A percentile compares a stretch with the other conserved stretches of the same genome.
phyloP scores from a whole-genome alignment of 345 rosid genomes.

The Melaleuca quinquenervia region DNA sequence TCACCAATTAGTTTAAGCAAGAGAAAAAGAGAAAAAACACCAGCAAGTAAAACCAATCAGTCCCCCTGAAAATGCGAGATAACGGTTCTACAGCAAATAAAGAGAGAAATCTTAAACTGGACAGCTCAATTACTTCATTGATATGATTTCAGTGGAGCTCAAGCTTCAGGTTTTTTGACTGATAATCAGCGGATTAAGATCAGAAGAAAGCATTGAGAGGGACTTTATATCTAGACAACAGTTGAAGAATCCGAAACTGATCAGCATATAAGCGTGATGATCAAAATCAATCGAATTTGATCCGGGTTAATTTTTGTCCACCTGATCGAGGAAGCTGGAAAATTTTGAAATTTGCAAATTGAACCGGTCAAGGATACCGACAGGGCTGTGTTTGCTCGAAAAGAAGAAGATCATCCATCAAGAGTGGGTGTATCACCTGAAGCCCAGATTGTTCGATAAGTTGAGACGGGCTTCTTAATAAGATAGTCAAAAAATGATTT shows the following conservation, averaged over 20 bases:
- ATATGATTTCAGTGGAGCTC: not conserved
- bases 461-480: not conserved
- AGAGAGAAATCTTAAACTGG: not conserved
- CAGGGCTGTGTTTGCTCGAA: not conserved
- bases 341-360: not conserved
- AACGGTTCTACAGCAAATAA: not conserved
- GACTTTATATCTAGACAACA: not conserved
- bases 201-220: not conserved
- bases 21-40: not conserved
- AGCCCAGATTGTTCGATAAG: not conserved
- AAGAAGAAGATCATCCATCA: not conserved
- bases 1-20: not conserved
- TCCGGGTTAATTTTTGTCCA: not conserved
- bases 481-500: not conserved
- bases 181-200: not conserved
- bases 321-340: not conserved
- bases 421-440: not conserved
- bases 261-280: not conserved
- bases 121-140: not conserved
- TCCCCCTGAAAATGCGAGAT: not conserved
- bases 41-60: not conserved
- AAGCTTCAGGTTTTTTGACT: not conserved
- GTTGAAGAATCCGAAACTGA: not conserved
- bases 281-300: not conserved
- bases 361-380: not conserved